Percentiles rank a stretch among this genome's conserved stretches.
Evolutionary conservation across 169 alveolate species (phyloP).

Genomic region (Cryptosporidium parvum): DNA sequence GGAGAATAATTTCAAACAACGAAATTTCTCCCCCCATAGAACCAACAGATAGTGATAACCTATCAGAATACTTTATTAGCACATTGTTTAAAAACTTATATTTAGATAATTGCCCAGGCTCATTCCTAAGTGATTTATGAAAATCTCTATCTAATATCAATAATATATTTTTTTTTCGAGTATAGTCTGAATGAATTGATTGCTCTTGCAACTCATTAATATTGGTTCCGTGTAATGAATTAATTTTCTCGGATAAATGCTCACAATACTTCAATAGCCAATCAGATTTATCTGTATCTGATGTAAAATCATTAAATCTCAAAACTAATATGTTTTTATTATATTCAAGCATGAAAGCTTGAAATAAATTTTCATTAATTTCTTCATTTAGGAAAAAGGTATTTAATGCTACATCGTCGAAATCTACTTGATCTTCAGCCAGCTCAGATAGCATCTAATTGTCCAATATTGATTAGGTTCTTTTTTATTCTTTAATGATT

Average conservation of each 20-base stretch:
- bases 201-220: constrained; percentile 3
- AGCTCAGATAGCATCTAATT: constrained; percentile 18
- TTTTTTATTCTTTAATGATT: neutral
- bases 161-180: neutral
- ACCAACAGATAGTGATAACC: neutral
- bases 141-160: constrained; percentile 47
- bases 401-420: neutral
- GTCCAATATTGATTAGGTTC: neutral
- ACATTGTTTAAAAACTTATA: constrained; percentile 37
- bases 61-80: constrained; percentile 45
- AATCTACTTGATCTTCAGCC: constrained; percentile 1
- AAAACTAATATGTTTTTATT: constrained; percentile 26
- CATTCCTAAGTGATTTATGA: constrained; percentile 25
- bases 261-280: constrained; percentile 66
- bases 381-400: constrained; percentile 20
- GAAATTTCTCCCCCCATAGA: constrained; percentile 27
- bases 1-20: constrained; percentile 31
- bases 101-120: neutral
- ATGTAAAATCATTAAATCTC: constrained; percentile 12
- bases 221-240: neutral
- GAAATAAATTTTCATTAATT: neutral
- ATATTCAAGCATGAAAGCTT: constrained; percentile 32
- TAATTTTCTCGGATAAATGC: constrained; percentile 3
- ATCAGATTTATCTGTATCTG: constrained; percentile 17
- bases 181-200: too few species aligned